Evolutionary conservation across 192 early-diverging fungal species (phyloP), one percentile per base, ranked within the genome.

Genomic region (Backusella sp.): DNA sequence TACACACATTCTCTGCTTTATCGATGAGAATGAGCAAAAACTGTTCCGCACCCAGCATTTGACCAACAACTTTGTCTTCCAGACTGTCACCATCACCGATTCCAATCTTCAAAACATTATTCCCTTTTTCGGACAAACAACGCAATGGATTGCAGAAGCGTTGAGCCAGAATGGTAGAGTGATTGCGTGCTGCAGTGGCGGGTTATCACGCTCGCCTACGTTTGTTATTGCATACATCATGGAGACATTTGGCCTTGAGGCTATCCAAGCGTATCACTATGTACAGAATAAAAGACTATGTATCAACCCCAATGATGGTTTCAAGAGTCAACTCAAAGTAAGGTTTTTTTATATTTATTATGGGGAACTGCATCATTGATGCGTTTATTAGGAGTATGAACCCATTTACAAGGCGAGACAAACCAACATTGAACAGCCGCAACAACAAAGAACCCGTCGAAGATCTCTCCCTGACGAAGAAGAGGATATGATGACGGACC

Each of bases 211-310:
- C 73, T 90, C 90, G 34, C 93, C 96, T 8, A 86, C 92, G 39
- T 94, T 98, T 84, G 93, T 96, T 0, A 90, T 96, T 32, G 95
- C 95, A 3, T 98, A 96, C 83, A 74, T 97, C 44, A 98, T 98
- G 93, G 91, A 91, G 73, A 85, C 86, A 0, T 86, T 90, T 79
- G 80, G 85, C 1, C 77, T 92, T 78, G 86, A 86, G 34, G 95
- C 91, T 68, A 74, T 84, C 28, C 84, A 90, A 21, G 94, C 95
- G 3, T 95, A 92, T 76, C 86, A 89, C 42, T 94, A 88, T 85
- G 94, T 98, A 23, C 96, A 97, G 79, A 93, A 91, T 72, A 87
- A 90, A 59, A 73, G 96, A 70, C 93, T 96, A 77, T 98, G 96
- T 78, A 93, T 95, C 82, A 92, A 93, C 76, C 94, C 94, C 15